A percentile compares a stretch with the other conserved stretches of the same genome.
Evolutionary conservation across 202 grass and related monocot genomes (phyloP).

Genomic region (Carex sylvatica): DNA sequence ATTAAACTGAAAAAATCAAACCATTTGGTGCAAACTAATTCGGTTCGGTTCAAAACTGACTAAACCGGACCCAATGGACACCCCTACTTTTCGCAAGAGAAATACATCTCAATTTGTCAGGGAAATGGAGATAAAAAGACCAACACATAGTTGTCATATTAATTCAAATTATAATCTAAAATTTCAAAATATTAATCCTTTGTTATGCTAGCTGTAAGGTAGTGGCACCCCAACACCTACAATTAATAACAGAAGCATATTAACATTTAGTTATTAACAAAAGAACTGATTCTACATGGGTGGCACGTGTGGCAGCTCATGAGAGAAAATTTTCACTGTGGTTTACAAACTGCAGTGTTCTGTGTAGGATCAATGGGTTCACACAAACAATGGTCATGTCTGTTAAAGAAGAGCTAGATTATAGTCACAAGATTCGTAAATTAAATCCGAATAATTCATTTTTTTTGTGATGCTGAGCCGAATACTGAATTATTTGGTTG

Average conservation of each 20-base stretch:
- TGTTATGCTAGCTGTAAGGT: conserved; percentile 29
- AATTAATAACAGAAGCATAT: conserved; percentile 24
- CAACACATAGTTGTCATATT: neutral
- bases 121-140: neutral
- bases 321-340: neutral
- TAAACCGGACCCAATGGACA: no score
- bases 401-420: no score
- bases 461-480: no score
- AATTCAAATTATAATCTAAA: neutral
- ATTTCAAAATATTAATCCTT: neutral
- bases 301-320: conserved; percentile 23
- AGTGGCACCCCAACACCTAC: conserved; percentile 23
- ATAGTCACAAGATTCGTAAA: no score
- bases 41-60: no score
- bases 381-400: neutral
- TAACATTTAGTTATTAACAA: neutral
- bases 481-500: no score
- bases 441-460: no score
- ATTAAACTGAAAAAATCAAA: no score
- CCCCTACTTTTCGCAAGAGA: no score
- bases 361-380: conserved; percentile 5
- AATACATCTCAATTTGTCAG: neutral
- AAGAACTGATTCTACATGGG: conserved; percentile 14
- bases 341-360: neutral
- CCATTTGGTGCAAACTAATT: no score